Conservation (phyloP, 192 early-diverging fungal genomes). For the Entomortierella beljakovae region DNA sequence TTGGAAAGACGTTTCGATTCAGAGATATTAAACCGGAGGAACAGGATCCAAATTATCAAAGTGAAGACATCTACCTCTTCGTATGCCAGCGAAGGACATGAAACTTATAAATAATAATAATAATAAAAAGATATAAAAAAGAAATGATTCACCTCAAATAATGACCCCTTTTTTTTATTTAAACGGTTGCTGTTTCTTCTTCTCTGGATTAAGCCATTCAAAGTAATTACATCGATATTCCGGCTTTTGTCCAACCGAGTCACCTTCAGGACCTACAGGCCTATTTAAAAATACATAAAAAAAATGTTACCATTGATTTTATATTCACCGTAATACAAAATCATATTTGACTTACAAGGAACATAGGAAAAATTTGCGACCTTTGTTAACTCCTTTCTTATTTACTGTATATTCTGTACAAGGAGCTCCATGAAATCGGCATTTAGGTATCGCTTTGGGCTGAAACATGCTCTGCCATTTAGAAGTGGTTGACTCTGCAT, state of each 20-base stretch:
- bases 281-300: conserved; percentile 6
- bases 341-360: background rate
- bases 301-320: background rate
- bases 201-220: conserved; percentile 41
- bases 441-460: conserved; percentile 62
- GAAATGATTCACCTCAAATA: too few relatives aligned
- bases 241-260: conserved; percentile 31
- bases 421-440: conserved; percentile 69
- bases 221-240: conserved; percentile 43
- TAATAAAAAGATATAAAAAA: too few relatives aligned
- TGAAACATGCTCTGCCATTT: conserved; percentile 72
- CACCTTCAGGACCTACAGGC: conserved; percentile 41
- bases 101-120: conserved; percentile 1
- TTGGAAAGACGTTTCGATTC: conserved; percentile 43
- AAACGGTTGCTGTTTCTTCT: conserved; percentile 16
- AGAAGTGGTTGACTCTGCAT: conserved; percentile 41
- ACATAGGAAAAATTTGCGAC: conserved; percentile 75
- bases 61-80: conserved; percentile 55
- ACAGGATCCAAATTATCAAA: conserved; percentile 47
- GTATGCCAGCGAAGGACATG: conserved; percentile 26
- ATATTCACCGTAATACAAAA: background rate
- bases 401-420: conserved; percentile 74
- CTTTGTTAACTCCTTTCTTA: conserved; percentile 79
- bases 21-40: conserved; percentile 50
- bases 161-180: too few relatives aligned